A percentile compares a stretch with the other conserved stretches of the same genome.
phyloP scores from a whole-genome alignment of 805 yeast genomes.

The Candida arabinofermentans region DNA sequence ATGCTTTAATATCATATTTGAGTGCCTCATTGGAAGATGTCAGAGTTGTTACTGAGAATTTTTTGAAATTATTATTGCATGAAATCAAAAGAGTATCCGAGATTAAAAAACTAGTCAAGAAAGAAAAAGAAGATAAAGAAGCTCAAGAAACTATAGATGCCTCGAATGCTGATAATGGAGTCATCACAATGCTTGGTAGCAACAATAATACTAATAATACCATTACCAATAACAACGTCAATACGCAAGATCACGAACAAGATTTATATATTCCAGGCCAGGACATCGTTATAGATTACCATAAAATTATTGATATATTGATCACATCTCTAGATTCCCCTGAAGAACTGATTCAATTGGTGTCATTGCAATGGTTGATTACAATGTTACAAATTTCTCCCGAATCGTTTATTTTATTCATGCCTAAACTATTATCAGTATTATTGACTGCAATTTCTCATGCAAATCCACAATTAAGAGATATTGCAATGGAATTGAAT shows the following conservation, averaged over 20 bases:
- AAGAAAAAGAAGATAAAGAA: constrained; percentile 28
- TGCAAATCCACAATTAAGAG: constrained; percentile 44
- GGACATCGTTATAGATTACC: constrained; percentile 75
- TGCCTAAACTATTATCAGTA: constrained; percentile 71
- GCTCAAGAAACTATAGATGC: no score
- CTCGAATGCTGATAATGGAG: no score
- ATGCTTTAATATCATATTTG: constrained; percentile 74
- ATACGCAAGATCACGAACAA: constrained; percentile 25
- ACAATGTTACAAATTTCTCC: constrained; percentile 73
- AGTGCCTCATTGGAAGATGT: constrained; percentile 86
- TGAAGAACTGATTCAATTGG: constrained; percentile 71
- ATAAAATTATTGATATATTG: constrained; percentile 74
- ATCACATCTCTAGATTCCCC: constrained; percentile 75
- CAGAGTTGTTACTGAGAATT: constrained; percentile 75
- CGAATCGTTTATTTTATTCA: constrained; percentile 62
- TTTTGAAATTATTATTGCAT: constrained; percentile 67
- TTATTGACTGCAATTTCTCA: constrained; percentile 61
- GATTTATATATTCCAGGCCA: constrained; percentile 70
- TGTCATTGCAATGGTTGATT: constrained; percentile 79
- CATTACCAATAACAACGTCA: constrained; percentile 16
- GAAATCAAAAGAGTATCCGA: constrained; percentile 78
- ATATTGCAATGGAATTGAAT: constrained; percentile 55
- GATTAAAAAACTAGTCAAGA: constrained; percentile 49
- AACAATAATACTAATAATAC: not conserved
- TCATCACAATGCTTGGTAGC: no score